Evolutionary conservation across 2,329 filamentous ascomycete species (phyloP), one percentile per base, ranked within the genome.

Genomic region (Penicillium sp.): DNA sequence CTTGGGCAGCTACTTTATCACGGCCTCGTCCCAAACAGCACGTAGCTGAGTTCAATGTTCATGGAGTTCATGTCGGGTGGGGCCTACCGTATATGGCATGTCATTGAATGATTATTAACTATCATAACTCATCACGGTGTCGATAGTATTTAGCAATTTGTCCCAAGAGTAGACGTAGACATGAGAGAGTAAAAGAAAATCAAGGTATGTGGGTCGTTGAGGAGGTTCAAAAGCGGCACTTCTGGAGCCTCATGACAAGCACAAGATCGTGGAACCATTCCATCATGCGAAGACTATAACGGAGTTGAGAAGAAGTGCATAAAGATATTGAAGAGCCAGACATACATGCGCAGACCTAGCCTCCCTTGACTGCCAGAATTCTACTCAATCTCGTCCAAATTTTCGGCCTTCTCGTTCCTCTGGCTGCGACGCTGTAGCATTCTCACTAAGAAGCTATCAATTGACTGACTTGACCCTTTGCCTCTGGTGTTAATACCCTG

Each of bases 301-400:
- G 11, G 28, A 49, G 28, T 46, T 28, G 43, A 46, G 16, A n/a
- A 35, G 7, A 49, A 49, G 22, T 40, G 6, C 58, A 61, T 22
- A 51, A 54, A 35, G 55, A 37, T 6, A n/a, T 51, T 30, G 59
- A 61, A 51, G 55, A 58, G 40, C 58, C 58, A 13, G 49, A 57
- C 26, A 22, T 60, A 19, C 58, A 60, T 35, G 28, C 30, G n/a
- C 55, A 35, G 42, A 60, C 58, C 2, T 60, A 57, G 19, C 35
- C 57, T 26, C 54, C 54, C 14, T 43, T 60, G 13, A 49, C 54
- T 33, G 54, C 58, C 7, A 60, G 57, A 54, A 57, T 60, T 5
- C 11, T 60, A 1, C n/a, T 60, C 16, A 60, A 60, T 16, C 48
- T 49, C 26, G 46, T 49, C 13, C 46, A 49, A 8, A n/a, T 49